These are phyloP conservation scores for Lipomyces lipofer DNA, from an alignment of 805 yeast genomes.

Conservation along the genomic window DNA sequence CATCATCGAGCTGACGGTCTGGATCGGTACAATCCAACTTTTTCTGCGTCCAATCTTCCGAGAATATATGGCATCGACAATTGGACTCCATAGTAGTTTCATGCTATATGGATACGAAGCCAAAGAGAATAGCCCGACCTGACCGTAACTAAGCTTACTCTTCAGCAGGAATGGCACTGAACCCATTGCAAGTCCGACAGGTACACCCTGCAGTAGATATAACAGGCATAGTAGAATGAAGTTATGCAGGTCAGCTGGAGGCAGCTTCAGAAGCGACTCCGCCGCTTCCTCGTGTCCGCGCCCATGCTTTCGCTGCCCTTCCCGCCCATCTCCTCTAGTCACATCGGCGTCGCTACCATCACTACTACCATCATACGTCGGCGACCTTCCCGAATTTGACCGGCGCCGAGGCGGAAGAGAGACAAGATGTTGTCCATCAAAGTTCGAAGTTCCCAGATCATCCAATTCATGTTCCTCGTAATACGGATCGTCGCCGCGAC, in stretches of 20 bases:
- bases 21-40: constrained; percentile 95
- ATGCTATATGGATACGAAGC: constrained; percentile 95
- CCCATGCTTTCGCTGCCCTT: background rate
- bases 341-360: background rate
- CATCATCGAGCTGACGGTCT: constrained; percentile 54
- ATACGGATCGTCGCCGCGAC: background rate
- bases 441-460: constrained; percentile 30
- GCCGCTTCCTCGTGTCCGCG: constrained; percentile 14
- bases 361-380: constrained; percentile 10
- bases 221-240: constrained; percentile 70
- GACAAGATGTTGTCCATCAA: constrained; percentile 26
- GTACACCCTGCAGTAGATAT: constrained; percentile 91
- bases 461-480: constrained; percentile 21
- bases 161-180: constrained; percentile 88
- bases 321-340: background rate
- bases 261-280: constrained; percentile 31
- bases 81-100: constrained; percentile 92
- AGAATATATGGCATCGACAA: constrained; percentile 83
- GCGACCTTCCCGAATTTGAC: constrained; percentile 8
- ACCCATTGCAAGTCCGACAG: constrained; percentile 94
- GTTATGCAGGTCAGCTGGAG: constrained; percentile 62
- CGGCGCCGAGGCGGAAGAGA: constrained; percentile 24
- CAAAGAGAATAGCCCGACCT: constrained; percentile 84
- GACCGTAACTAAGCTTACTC: constrained; percentile 77
- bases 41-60: constrained; percentile 74